phyloP scores from a whole-genome alignment of 331 rosid species.

The Quercus tomentella region DNA sequence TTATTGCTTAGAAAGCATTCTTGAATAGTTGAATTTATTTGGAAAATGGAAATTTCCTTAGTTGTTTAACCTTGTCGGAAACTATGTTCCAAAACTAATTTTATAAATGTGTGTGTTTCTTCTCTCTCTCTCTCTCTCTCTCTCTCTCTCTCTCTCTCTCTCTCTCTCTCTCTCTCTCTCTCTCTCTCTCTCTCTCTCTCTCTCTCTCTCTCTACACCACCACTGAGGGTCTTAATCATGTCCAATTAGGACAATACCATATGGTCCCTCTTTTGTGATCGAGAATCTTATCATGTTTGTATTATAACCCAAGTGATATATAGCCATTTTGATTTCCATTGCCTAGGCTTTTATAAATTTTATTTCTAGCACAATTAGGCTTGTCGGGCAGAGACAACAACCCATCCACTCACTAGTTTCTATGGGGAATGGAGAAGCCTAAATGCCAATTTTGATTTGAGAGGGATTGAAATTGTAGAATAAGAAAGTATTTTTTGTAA shows the following conservation, averaged over 20 bases:
- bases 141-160: not conserved
- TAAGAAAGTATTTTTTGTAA: too few relatives aligned
- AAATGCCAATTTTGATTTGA: too few relatives aligned
- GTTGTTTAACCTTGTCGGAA: not conserved
- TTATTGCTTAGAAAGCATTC: not conserved
- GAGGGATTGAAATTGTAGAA: too few relatives aligned
- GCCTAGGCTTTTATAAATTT: not conserved
- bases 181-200: not conserved
- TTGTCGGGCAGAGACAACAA: not conserved
- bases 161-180: not conserved
- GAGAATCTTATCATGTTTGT: conserved; percentile 11
- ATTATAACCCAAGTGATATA: not conserved
- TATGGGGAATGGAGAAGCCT: not conserved
- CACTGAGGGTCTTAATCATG: conserved; percentile 10
- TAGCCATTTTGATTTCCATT: not conserved
- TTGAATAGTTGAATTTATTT: not conserved
- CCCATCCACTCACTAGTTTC: not conserved
- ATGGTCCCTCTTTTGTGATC: conserved; percentile 1
- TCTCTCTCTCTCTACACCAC: not conserved
- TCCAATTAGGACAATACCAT: not conserved
- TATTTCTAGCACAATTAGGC: not conserved
- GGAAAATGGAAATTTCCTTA: not conserved
- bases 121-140: not conserved
- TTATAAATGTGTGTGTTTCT: not conserved
- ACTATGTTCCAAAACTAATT: not conserved